These are phyloP conservation scores for Vicia sativa DNA, from an alignment of 306 rosid genomes.

Conservation along the genomic window DNA sequence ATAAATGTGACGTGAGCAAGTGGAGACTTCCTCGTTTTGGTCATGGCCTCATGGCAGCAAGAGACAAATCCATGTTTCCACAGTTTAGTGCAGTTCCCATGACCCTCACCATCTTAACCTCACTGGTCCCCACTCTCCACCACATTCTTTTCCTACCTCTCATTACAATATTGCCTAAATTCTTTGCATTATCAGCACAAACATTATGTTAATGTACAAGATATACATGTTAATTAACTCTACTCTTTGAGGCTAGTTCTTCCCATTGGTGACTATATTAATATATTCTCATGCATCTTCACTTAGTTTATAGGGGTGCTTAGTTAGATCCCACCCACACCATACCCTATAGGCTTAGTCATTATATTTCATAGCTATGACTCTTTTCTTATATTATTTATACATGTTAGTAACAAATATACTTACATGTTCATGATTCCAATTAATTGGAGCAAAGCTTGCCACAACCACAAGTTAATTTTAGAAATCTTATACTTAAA, in stretches of 20 bases:
- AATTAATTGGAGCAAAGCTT: conserved; percentile 5
- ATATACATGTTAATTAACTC: conserved; percentile 2
- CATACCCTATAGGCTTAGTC: conserved; percentile 13
- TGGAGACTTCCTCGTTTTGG: conserved; percentile 36
- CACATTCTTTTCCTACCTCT: background rate
- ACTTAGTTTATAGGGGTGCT: conserved; percentile 32
- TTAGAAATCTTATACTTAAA: too few species aligned
- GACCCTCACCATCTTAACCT: conserved; percentile 27
- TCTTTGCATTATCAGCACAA: conserved; percentile 14
- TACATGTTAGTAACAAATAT: too few species aligned
- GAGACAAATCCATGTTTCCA: conserved; percentile 52
- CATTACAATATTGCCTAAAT: background rate
- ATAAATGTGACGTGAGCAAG: conserved; percentile 45
- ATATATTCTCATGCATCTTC: conserved; percentile 33
- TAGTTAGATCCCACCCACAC: conserved; percentile 34
- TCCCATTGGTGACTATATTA: conserved; percentile 29
- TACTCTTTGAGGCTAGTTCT: conserved; percentile 16
- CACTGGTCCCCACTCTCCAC: conserved; percentile 31
- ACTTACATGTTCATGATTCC: conserved; percentile 8
- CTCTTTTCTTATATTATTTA: background rate
- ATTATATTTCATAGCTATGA: conserved; percentile 18
- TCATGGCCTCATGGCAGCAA: conserved; percentile 45
- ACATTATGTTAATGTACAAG: background rate
- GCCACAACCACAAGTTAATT: too few species aligned
- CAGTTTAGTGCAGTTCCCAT: conserved; percentile 46